Evolutionary conservation across 371 early-diverging fungal species (phyloP), one percentile per base, ranked within the genome.

Genomic region (Mortierella sp.): DNA sequence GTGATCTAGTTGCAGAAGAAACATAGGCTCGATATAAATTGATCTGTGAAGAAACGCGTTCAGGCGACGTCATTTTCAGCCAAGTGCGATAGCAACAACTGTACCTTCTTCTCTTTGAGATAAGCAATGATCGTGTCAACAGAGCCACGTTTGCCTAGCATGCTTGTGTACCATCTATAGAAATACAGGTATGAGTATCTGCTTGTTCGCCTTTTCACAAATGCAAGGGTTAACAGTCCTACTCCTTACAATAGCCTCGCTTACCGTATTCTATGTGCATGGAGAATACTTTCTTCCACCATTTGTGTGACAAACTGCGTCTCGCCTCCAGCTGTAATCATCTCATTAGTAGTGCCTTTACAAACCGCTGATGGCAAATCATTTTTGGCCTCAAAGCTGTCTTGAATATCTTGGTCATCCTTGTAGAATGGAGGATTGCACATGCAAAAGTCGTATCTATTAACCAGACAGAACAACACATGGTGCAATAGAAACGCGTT

Each of bases 251-350:
- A 19, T 10, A 13, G 13, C 42, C 11, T 24, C 26, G 9, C 65
- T 55, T 89, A 88, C 87, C 83, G 75, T 47, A 88, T 84, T 10
- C 71, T 38, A 34, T 28, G 70, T 58, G 34, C 81, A 50, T 13
- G 58, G 16, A 21, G 6, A 19, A 65, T 38, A 58, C 92, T 92
- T 72, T 92, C 92, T 14, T 87, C 75, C 14, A 92, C 50, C 78
- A 92, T 81, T 65, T 76, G 74, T 31, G 54, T 74, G 13, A 92
- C 78, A 74, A 93, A 93, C 68, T 75, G 82, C 24, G 88, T 74
- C 76, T 93, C 93, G 0, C 93, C 93, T 19, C 93, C 93, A 5
- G 65, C 52, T 2, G 90, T 90, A n/a, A 91, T 83, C 91, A 92
- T 90, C 81, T 93, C 92, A 26, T 84, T 84, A 0, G 72, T 31